Base-by-base conservation (phyloP, 352 stramenopile species). In the Globisporangium perplexum region DNA sequence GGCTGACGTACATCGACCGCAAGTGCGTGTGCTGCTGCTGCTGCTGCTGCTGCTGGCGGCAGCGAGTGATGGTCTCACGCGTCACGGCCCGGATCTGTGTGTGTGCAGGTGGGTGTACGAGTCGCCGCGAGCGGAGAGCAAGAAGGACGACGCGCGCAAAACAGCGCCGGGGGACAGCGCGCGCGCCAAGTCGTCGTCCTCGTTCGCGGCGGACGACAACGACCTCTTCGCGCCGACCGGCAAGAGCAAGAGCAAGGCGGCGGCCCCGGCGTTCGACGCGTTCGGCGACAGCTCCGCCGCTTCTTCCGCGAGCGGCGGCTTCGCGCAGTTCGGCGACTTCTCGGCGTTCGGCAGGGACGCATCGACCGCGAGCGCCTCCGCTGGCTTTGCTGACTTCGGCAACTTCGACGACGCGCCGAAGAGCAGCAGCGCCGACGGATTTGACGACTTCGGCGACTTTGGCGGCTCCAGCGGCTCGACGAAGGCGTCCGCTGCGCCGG, bases 1-100 rank as follows among this genome's bases (percentile, higher is more conserved):
- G 83, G 10, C 60, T 91, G 52, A 91, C 84, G 14, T 95, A 91
- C 64, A 83, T 95, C 31, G 83, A 95, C 55, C 77, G 85, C 64
- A 92, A 93, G 77, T 93, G 66, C 42, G 77, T 56, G 39, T 5
- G 23, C 4, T 55, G 22, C 1, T 33, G 2, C 20, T 28, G 22
- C 23, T 22, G 14, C 30, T 58, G 35, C 30, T 42, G 28, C 31
- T 5, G 36, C n/a, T 4, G 14, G 36, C 33, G 10, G 28, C 11
- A 11, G 31, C 31, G n/a, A n/a, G n/a, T n/a, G n/a, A n/a, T n/a
- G n/a, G n/a, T n/a, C n/a, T n/a, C n/a, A n/a, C n/a, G n/a, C n/a
- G n/a, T n/a, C n/a, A n/a, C n/a, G n/a, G n/a, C n/a, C n/a, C n/a
- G n/a, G n/a, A n/a, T 17, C 26, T 10, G 1, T 53, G 28, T 28